A percentile compares a stretch with the other conserved stretches of the same genome.
Conservation (phyloP, 805 yeast genomes). For the Dipodascus albidus region DNA sequence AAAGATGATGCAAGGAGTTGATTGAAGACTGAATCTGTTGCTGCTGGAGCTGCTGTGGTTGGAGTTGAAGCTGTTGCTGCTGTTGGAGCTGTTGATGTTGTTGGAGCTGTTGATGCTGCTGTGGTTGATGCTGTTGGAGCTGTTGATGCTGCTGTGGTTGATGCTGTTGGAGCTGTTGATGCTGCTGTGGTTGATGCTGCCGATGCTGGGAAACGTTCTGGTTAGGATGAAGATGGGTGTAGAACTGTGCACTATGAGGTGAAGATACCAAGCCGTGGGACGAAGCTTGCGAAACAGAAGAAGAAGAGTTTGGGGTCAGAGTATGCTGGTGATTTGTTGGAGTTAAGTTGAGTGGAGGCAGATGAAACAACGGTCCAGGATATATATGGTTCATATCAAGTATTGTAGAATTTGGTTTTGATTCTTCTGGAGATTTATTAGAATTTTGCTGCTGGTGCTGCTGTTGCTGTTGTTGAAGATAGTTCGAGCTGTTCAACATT, state of each 20-base stretch:
- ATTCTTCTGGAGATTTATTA: neutral
- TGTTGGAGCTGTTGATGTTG: neutral
- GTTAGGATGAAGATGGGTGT: neutral
- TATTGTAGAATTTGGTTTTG: neutral
- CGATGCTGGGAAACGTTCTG: neutral
- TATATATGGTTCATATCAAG: neutral
- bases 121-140: conserved; percentile 73
- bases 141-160: conserved; percentile 45
- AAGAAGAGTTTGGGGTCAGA: conserved; percentile 5
- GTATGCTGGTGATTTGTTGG: neutral
- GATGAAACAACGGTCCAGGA: conserved; percentile 8
- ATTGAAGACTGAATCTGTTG: neutral
- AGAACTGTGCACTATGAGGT: conserved; percentile 5
- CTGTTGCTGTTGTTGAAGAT: conserved; percentile 12
- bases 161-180: conserved; percentile 27
- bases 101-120: conserved; percentile 37
- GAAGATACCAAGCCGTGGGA: conserved; percentile 6
- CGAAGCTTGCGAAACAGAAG: conserved; percentile 10
- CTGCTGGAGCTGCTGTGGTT: neutral
- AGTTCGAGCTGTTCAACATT: neutral
- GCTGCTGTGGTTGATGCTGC: conserved; percentile 26
- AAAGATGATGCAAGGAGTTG: neutral
- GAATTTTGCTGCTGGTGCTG: conserved; percentile 8
- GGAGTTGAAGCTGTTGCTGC: neutral
- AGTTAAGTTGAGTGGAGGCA: neutral